Conservation (phyloP, 164 flowering plant species). For the Nymphaea thermarum region DNA sequence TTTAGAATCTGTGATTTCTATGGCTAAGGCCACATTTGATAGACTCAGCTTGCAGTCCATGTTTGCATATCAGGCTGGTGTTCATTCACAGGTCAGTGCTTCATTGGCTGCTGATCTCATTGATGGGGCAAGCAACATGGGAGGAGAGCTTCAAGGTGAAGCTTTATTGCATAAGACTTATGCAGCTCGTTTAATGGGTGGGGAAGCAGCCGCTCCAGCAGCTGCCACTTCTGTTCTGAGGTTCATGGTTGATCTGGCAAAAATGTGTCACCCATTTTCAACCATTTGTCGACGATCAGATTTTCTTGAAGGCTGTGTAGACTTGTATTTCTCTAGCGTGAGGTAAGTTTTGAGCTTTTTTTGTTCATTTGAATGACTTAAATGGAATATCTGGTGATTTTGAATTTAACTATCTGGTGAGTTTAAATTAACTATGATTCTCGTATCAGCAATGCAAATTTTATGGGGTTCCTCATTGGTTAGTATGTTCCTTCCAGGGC, state of each 20-base stretch:
- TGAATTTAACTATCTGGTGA: no score
- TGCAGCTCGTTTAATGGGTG: slow-evolving; percentile 99
- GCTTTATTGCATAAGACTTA: slow-evolving; percentile 98
- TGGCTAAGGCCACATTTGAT: slow-evolving; percentile 93
- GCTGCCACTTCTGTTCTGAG: slow-evolving; percentile 90
- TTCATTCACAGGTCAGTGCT: slow-evolving; percentile 65
- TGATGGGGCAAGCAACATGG: slow-evolving; percentile 65
- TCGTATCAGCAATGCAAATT: no score
- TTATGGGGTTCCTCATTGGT: not conserved
- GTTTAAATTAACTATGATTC: no score
- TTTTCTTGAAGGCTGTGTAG: slow-evolving; percentile 88
- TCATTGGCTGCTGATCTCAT: slow-evolving; percentile 82
- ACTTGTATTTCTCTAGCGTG: slow-evolving; percentile 85
- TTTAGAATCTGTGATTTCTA: slow-evolving; percentile 81
- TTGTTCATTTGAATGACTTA: no score
- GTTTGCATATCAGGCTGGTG: slow-evolving; percentile 86
- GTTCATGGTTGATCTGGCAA: slow-evolving; percentile 97
- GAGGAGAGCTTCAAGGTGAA: slow-evolving; percentile 97
- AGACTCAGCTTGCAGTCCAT: slow-evolving; percentile 72
- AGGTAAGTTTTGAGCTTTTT: slow-evolving; percentile 37
- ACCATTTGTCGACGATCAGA: slow-evolving; percentile 71
- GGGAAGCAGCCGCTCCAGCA: slow-evolving; percentile 99
- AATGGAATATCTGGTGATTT: no score
- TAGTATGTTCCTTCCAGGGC: slow-evolving; percentile 41
- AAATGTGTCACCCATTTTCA: slow-evolving; percentile 88